These are phyloP conservation scores for Paramyrothecium sp. DNA, from an alignment of 2,329 filamentous ascomycete species.

Conservation along the genomic window DNA sequence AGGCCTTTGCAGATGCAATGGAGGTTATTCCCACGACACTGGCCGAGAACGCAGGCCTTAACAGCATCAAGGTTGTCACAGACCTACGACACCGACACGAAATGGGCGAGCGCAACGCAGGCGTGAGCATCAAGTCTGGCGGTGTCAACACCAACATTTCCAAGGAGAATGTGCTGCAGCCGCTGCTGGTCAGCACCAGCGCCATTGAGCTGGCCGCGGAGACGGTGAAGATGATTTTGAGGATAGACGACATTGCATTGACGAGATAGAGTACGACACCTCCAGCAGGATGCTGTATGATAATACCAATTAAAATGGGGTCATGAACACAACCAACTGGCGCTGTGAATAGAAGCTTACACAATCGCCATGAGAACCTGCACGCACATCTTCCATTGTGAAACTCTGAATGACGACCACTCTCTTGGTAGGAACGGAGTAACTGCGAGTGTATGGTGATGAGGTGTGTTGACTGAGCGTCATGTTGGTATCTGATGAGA, in stretches of 20 bases:
- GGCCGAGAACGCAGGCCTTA: conserved; percentile 94
- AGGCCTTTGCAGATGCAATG: conserved; percentile 95
- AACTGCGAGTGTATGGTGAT: no score
- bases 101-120: conserved; percentile 91
- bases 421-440: no score
- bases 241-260: conserved; percentile 66
- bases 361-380: no score
- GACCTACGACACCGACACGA: conserved; percentile 93
- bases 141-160: conserved; percentile 96
- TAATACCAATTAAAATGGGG: conserved; percentile 27
- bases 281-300: conserved; percentile 32
- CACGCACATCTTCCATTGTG: no score
- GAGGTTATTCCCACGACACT: conserved; percentile 96
- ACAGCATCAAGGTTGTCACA: conserved; percentile 98
- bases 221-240: conserved; percentile 91
- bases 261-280: conserved; percentile 48
- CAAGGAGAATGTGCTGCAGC: conserved; percentile 95
- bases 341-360: background rate
- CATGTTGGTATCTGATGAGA: no score
- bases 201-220: conserved; percentile 96
- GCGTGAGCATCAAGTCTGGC: conserved; percentile 96
- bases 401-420: no score
- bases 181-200: conserved; percentile 93
- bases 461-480: no score
- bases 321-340: background rate